Conservation (phyloP, 805 yeast genomes). For the Brettanomyces custersianus region DNA sequence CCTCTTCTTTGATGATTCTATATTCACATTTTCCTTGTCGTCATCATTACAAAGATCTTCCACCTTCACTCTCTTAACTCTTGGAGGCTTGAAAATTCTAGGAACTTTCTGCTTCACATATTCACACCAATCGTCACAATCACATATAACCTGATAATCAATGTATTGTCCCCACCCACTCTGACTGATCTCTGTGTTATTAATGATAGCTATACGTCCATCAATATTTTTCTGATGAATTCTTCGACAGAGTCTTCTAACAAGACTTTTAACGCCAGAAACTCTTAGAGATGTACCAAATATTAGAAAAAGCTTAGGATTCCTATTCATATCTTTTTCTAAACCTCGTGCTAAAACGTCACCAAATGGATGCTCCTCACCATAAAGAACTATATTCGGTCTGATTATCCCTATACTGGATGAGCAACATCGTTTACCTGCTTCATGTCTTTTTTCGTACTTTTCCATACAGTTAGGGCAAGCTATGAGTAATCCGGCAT, state of each 20-base stretch:
- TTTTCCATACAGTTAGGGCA: slow-evolving; percentile 61
- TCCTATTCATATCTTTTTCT: slow-evolving; percentile 50
- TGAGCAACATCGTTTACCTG: slow-evolving; percentile 71
- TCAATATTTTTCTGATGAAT: slow-evolving; percentile 59
- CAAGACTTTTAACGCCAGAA: slow-evolving; percentile 78
- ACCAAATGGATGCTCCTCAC: slow-evolving; percentile 86
- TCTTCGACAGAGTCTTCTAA: slow-evolving; percentile 53
- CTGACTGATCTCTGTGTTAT: slow-evolving; percentile 54
- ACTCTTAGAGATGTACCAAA: slow-evolving; percentile 92
- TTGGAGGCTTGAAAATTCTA: no score
- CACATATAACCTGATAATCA: slow-evolving; percentile 72
- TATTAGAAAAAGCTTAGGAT: slow-evolving; percentile 75
- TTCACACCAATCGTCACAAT: slow-evolving; percentile 76
- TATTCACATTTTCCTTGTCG: no score
- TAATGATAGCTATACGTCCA: slow-evolving; percentile 72
- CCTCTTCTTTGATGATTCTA: no score
- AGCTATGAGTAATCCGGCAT: slow-evolving; percentile 63
- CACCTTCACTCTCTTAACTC: not conserved
- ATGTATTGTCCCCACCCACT: slow-evolving; percentile 61
- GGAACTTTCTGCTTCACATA: slow-evolving; percentile 47
- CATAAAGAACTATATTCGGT: slow-evolving; percentile 87
- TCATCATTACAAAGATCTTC: not conserved
- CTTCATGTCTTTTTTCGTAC: slow-evolving; percentile 44
- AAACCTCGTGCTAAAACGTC: slow-evolving; percentile 70
- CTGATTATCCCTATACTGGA: slow-evolving; percentile 68